Conservation (phyloP, 2,329 filamentous ascomycete species). For the Thelonectria discophora region DNA sequence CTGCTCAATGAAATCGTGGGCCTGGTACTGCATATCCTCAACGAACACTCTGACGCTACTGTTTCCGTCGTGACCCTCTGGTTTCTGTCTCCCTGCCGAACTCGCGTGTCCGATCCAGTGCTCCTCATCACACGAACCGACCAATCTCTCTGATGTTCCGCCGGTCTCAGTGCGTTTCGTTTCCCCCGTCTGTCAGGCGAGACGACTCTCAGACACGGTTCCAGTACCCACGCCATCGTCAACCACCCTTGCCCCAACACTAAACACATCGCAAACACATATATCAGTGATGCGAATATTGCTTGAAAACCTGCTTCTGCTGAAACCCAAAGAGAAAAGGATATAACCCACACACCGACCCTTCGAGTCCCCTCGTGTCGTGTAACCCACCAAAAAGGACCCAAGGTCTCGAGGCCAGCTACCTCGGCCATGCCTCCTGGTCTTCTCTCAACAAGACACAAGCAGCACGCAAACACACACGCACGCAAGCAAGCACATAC, state of each 20-base stretch:
- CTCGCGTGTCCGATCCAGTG: conserved; percentile 2
- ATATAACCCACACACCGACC: background rate
- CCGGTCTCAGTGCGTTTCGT: conserved; percentile 20
- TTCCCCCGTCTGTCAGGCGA: background rate
- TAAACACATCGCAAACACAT: conserved; percentile 5
- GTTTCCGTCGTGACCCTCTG: conserved; percentile 9
- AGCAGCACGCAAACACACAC: too few relatives aligned
- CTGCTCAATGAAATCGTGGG: too few relatives aligned
- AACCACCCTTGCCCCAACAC: background rate
- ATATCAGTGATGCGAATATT: background rate
- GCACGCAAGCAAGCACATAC: background rate
- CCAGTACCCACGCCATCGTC: background rate
- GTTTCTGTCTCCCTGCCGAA: background rate
- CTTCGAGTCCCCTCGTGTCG: conserved; percentile 3
- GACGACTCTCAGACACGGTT: conserved; percentile 5
- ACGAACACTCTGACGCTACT: background rate
- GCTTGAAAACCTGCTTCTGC: background rate
- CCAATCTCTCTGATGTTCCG: too few relatives aligned
- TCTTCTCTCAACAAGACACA: too few relatives aligned
- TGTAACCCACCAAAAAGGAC: background rate
- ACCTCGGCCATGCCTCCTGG: conserved; percentile 1
- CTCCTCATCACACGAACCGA: conserved; percentile 9
- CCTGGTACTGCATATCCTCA: too few relatives aligned
- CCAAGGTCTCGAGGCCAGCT: conserved; percentile 1
- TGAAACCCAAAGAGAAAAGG: conserved; percentile 6